These are phyloP conservation scores for Boletus edulis DNA, from an alignment of 768 basidiomycete species.

Conservation along the genomic window DNA sequence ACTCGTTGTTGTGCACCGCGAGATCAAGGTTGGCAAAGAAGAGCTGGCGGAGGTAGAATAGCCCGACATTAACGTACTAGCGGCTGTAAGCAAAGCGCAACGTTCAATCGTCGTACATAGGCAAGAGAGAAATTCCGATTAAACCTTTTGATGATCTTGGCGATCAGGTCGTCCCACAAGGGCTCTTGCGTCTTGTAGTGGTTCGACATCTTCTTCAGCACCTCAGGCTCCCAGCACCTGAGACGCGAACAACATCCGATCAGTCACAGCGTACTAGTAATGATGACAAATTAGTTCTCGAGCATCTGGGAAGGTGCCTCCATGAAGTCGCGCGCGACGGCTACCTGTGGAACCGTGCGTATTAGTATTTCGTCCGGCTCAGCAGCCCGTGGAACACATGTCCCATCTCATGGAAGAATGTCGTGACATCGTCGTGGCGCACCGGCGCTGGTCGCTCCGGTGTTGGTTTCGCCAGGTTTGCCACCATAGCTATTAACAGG, in stretches of 20 bases:
- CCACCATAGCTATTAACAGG: too few relatives aligned
- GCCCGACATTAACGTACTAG: conserved; percentile 79
- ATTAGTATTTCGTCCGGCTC: conserved; percentile 59
- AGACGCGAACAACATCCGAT: not conserved
- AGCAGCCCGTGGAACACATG: conserved; percentile 64
- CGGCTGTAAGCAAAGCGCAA: conserved; percentile 37
- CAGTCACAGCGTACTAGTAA: not conserved
- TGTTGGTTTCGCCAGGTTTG: too few relatives aligned
- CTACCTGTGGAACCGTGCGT: conserved; percentile 73
- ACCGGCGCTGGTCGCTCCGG: too few relatives aligned
- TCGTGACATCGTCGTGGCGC: not conserved
- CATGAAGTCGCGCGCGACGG: conserved; percentile 78
- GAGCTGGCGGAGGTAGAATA: conserved; percentile 67
- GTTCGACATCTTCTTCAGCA: conserved; percentile 71
- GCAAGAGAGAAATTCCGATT: not conserved
- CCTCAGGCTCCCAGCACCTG: conserved; percentile 81
- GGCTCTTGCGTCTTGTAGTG: conserved; percentile 76
- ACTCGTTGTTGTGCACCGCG: conserved; percentile 19
- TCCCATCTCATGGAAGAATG: conserved; percentile 52
- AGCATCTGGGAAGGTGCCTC: conserved; percentile 92
- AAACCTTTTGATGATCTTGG: conserved; percentile 79
- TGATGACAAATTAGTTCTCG: conserved; percentile 68
- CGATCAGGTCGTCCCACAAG: conserved; percentile 64
- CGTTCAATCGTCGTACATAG: not conserved
- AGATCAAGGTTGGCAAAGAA: conserved; percentile 57